phyloP scores from a whole-genome alignment of 805 yeast genomes.

The Kuraishia piskuri region DNA sequence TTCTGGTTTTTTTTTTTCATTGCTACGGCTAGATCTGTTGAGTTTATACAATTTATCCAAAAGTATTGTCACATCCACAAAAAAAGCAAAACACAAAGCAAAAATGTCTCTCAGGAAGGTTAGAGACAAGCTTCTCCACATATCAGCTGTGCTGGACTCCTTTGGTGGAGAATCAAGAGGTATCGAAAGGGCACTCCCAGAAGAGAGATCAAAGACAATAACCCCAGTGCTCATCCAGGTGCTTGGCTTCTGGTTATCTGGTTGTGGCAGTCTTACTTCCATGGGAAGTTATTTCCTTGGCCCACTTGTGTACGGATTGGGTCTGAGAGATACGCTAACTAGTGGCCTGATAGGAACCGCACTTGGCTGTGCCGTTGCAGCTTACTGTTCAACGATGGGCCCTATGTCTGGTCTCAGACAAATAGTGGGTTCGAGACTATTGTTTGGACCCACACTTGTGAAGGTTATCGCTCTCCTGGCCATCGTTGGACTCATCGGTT shows the following conservation, averaged over 20 bases:
- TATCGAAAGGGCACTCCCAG: slow-evolving; percentile 63
- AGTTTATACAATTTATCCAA: no score
- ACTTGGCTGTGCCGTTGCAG: slow-evolving; percentile 71
- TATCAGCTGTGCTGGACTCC: slow-evolving; percentile 35
- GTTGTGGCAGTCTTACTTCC: slow-evolving; percentile 82
- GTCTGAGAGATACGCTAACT: slow-evolving; percentile 53
- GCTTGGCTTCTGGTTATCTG: slow-evolving; percentile 74
- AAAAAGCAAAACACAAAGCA: no score
- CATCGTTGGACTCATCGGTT: slow-evolving; percentile 75
- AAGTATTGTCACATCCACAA: no score
- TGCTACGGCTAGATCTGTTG: no score
- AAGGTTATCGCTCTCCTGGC: slow-evolving; percentile 66
- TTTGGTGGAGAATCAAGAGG: slow-evolving; percentile 70
- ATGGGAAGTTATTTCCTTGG: slow-evolving; percentile 80
- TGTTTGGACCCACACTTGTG: slow-evolving; percentile 84
- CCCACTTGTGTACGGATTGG: slow-evolving; percentile 60
- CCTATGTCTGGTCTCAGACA: slow-evolving; percentile 87
- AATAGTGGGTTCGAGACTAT: slow-evolving; percentile 72
- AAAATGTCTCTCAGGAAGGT: neutral
- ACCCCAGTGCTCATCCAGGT: slow-evolving; percentile 29
- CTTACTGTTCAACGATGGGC: slow-evolving; percentile 80
- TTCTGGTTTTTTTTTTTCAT: no score
- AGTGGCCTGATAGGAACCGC: slow-evolving; percentile 57
- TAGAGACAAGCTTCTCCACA: slow-evolving; percentile 6
- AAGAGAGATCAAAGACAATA: slow-evolving; percentile 29